Base-by-base conservation (phyloP, 371 early-diverging fungal species). In the Actinomortierella ambigua region DNA sequence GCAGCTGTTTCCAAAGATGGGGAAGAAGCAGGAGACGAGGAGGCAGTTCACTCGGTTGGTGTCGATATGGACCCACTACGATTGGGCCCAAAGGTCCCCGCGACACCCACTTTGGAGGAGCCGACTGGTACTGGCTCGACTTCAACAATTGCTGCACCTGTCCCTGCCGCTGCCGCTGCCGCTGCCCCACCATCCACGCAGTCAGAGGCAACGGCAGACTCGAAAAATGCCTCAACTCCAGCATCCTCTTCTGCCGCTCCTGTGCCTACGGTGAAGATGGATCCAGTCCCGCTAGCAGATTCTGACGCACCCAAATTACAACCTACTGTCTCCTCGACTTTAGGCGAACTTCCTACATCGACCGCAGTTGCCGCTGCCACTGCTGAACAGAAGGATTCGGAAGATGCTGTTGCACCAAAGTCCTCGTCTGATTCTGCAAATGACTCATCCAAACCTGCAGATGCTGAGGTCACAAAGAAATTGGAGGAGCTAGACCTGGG, bases 401-500 rank as follows among this genome's bases (percentile, higher is more conserved):
- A 48, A 22, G 48, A 17, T 48, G 24, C 48, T 22, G 48, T 22
- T 20, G 24, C 48, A 9, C 22, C 48, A 48, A 22, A 48, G 48
- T 48, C 22, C 20, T 18, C 48, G 20, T 11, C 22, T 18, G 24
- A 2, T 20, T 8, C 48, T 18, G 11, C 48, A 48, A 48, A 22
- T 20, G 48, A 48, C 11, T 11, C 34, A 34, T 34, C 34, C 34
- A 34, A 34, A 34, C 7, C 40, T 20, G 26, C 42, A 7, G 46
- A 58, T 15, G 18, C 57, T 17, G 46, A 53, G n/a, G 51, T 48
- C 3, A 34, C 50, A 15, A 43, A 58, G 28, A 50, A 58, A 23
- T 29, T 61, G 20, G 62, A 58, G n/a, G 18, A 52, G 2, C 34
- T 57, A 28, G 57, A 67, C 15, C 40, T 61, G 48, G 44, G 24